Base-by-base conservation (phyloP, 345 rosid genomes). In the Theobroma cacao region DNA sequence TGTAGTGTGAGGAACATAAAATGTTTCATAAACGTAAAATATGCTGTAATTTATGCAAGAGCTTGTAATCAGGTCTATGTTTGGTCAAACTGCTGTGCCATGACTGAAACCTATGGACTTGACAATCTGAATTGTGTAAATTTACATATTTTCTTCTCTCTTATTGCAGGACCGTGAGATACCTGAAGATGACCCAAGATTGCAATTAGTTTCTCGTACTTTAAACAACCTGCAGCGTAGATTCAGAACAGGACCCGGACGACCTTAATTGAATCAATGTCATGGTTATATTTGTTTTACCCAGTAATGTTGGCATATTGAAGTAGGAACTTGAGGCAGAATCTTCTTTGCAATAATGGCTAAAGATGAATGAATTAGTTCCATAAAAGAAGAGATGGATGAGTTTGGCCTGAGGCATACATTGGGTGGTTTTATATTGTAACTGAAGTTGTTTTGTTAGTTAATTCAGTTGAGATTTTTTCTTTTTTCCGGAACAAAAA, bases 181-280 rank as follows among this genome's bases (percentile, higher is more conserved):
- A 72, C 98, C 99, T 0, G 88, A 71, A 62, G 97, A 92, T 36
- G 99, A 95, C 81, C 96, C 94, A 0, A 92, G 99, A 52, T 78
- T 90, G 70, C 53, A 82, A 12, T 15, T 84, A 26, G 98, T 95
- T 76, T 67, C 90, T 45, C 89, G 88, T 33, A 77, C 84, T 33
- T 86, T 86, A 36, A 78, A 91, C 47, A 85, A 79, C 67, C 74
- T 84, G 40, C 88, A 84, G 40, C n/a, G 38, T 34, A 87, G 86
- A 84, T 72, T 82, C 12, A 88, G 92, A 18, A 3, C 78, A 20
- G 72, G 65, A 50, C 66, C 80, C 15, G 62, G 20, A 28, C 17
- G 53, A 22, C 22, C 55, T 30, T 56, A 2, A 11, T 68, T 2
- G 31, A 56, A 74, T 22, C 4, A 55, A 69, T 52, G 47, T 17